Conservation (phyloP, 345 rosid species). For the Gossypium anomalum region DNA sequence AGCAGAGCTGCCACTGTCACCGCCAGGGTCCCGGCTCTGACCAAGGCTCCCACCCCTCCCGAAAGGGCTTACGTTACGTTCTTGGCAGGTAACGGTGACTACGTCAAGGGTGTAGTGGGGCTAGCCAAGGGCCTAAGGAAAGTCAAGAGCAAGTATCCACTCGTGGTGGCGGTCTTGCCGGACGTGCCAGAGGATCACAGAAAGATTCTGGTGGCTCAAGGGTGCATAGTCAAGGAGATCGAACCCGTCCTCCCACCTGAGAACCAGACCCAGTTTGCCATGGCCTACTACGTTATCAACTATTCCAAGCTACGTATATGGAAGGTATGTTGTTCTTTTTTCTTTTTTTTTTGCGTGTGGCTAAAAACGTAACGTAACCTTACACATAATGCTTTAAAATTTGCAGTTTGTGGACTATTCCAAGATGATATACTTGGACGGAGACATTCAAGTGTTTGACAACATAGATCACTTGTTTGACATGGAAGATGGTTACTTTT, state of each 20-base stretch:
- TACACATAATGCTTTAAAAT: too few relatives aligned
- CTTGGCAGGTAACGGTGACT: constrained; percentile 69
- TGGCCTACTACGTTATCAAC: constrained; percentile 75
- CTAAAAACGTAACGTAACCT: too few relatives aligned
- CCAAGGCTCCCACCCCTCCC: constrained; percentile 3
- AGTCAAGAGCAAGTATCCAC: constrained; percentile 46
- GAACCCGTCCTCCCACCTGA: constrained; percentile 58
- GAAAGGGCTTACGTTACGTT: constrained; percentile 49
- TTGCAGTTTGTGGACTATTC: constrained; percentile 59
- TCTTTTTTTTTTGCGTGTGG: too few relatives aligned
- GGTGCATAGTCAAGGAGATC: constrained; percentile 56
- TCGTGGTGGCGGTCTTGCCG: constrained; percentile 59
- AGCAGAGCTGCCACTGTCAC: constrained; percentile 7
- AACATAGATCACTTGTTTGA: constrained; percentile 70
- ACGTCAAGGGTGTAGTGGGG: constrained; percentile 67
- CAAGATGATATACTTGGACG: constrained; percentile 68
- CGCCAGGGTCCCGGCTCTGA: not conserved
- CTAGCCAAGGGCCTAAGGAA: constrained; percentile 65
- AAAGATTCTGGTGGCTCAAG: constrained; percentile 44
- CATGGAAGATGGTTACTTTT: constrained; percentile 48
- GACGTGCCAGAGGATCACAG: constrained; percentile 68
- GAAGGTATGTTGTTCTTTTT: constrained; percentile 34
- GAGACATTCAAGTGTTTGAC: constrained; percentile 71
- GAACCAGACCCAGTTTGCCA: constrained; percentile 65
- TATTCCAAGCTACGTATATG: constrained; percentile 79